Evolutionary conservation across 805 yeast species (phyloP).

Genomic region (Brettanomyces sp.): DNA sequence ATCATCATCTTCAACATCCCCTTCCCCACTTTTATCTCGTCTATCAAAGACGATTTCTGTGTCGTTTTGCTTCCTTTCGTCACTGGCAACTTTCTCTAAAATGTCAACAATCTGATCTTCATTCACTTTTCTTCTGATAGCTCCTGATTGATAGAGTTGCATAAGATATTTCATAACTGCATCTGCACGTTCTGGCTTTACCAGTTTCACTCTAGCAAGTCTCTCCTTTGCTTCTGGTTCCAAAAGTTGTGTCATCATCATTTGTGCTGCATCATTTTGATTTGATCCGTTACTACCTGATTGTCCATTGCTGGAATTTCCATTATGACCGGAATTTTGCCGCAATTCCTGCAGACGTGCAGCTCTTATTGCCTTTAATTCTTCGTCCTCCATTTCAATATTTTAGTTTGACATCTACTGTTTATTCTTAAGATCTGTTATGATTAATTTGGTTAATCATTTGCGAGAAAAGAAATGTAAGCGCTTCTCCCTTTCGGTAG

Average conservation of each 20-base stretch:
- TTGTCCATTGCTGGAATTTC: neutral
- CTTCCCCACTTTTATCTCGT: constrained; percentile 10
- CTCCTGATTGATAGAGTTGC: constrained; percentile 68
- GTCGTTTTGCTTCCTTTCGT: constrained; percentile 48
- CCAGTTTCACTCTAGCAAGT: constrained; percentile 75
- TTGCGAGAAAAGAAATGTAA: too few relatives aligned
- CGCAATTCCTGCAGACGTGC: constrained; percentile 82
- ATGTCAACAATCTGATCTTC: constrained; percentile 80
- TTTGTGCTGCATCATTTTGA: constrained; percentile 14
- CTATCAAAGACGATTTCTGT: constrained; percentile 60
- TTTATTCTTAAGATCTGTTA: too few relatives aligned
- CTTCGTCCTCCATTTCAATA: constrained; percentile 73
- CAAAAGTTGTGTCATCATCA: constrained; percentile 56
- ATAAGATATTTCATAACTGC: constrained; percentile 78
- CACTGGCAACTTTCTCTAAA: constrained; percentile 72
- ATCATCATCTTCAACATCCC: constrained; percentile 21
- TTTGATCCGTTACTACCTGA: neutral
- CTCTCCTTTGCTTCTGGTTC: constrained; percentile 84
- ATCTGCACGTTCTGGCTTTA: constrained; percentile 82
- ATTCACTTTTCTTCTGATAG: constrained; percentile 58
- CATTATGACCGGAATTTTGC: constrained; percentile 29
- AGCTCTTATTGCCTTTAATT: constrained; percentile 80
- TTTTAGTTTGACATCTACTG: too few relatives aligned
- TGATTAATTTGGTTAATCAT: too few relatives aligned
- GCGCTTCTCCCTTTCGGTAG: too few relatives aligned